A percentile compares a stretch with the other conserved stretches of the same genome.
These are phyloP conservation scores for Hemisphaericaspora lyxosophila DNA, from an alignment of 1,139 yeast genomes.

Conservation along the genomic window DNA sequence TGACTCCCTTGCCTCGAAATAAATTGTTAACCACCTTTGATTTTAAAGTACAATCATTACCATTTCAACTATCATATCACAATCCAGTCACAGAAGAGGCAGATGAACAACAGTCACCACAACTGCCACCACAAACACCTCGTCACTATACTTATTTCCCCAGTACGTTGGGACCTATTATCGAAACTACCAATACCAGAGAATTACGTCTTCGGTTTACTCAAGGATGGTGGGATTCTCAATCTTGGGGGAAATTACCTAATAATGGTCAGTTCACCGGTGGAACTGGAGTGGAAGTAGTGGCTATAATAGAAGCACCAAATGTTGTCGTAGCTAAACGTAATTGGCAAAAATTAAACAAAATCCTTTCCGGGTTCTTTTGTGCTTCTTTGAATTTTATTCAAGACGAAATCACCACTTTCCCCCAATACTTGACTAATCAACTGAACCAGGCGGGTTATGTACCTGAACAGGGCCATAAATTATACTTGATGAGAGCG, in stretches of 20 bases:
- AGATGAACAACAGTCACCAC: not conserved
- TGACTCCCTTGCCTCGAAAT: slow-evolving; percentile 73
- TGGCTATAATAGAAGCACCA: slow-evolving; percentile 79
- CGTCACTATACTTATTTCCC: slow-evolving; percentile 79
- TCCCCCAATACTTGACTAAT: slow-evolving; percentile 45
- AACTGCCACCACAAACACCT: slow-evolving; percentile 11
- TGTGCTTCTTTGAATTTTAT: slow-evolving; percentile 94
- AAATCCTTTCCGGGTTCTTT: slow-evolving; percentile 83
- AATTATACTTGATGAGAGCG: slow-evolving; percentile 67
- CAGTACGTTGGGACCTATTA: slow-evolving; percentile 72
- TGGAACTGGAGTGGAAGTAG: slow-evolving; percentile 93
- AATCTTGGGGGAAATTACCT: slow-evolving; percentile 84
- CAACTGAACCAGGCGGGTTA: slow-evolving; percentile 11
- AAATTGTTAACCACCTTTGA: slow-evolving; percentile 65
- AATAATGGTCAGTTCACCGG: slow-evolving; percentile 71
- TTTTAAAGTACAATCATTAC: slow-evolving; percentile 59
- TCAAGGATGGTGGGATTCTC: slow-evolving; percentile 95
- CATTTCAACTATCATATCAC: slow-evolving; percentile 31
- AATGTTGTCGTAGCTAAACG: slow-evolving; percentile 53
- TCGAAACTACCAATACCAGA: slow-evolving; percentile 64
- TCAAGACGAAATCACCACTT: slow-evolving; percentile 75
- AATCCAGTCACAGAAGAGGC: slow-evolving; percentile 1
- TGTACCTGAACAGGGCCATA: slow-evolving; percentile 25
- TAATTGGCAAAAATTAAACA: slow-evolving; percentile 72
- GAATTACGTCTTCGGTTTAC: slow-evolving; percentile 84